Evolutionary conservation across 495 filamentous ascomycete species (phyloP), one percentile per base, ranked within the genome.

Genomic region (Annulohypoxylon stygium): DNA sequence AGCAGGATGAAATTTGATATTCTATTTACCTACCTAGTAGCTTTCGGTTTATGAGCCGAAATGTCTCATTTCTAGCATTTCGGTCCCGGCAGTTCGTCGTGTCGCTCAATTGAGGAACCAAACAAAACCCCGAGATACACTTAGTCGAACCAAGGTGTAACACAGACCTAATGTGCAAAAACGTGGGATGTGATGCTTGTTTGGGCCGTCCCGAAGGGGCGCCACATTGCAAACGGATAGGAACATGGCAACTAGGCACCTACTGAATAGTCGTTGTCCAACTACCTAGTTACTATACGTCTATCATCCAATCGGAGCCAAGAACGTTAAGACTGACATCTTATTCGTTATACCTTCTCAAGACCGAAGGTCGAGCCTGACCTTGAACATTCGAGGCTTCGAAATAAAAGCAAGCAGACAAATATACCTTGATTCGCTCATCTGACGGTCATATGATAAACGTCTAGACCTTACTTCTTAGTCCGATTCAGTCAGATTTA

Each of bases 1-100:
- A 54, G 39, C n/a, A 34, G 14, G 25, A n/a, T 6, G 45, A 25
- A 26, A 12, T 34, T 59, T 14, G 12, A 34, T 57, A 43, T 43
- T 54, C 36, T 36, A 20, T 14, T 50, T 18, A 30, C 30, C 5
- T 18, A 30, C 30, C 5, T 30, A 6, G 30, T 30, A 25, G 11
- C 34, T 51, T 20, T 72, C 64, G 69, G 58, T 36, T 59, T 37
- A 59, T 20, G 37, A 67, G 63, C 69, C 69, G 64, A 72, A 45
- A 59, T 67, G 63, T 47, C 51, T 74, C 25, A 70, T 47, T 11
- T 65, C 9, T 51, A 4, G n/a, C 26, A 63, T 23, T 68, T 25
- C 11, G 50, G 50, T 69, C 65, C 55, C 50, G 3, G 37, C 39
- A 43, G 50, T 34, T 43, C 37, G n/a, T 39, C 41, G 34, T 20